Evolutionary conservation across 1,284 basidiomycete species (phyloP).

Genomic region (Serendipita sp.): DNA sequence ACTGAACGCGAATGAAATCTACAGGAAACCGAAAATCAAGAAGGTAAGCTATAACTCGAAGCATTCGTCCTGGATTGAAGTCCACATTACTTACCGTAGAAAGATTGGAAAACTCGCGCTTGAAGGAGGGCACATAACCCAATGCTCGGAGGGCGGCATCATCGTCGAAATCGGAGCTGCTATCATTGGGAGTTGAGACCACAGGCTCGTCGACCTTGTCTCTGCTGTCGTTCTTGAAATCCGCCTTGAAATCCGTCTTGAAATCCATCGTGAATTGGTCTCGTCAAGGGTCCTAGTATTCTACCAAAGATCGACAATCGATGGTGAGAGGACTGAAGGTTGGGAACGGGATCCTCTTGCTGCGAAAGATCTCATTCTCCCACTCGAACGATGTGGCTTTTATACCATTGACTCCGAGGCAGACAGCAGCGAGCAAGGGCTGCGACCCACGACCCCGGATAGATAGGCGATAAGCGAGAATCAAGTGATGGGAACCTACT

Average conservation of each 20-base stretch:
- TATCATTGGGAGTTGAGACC: neutral
- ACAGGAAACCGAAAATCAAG: slow-evolving; percentile 1
- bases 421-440: too few relatives aligned
- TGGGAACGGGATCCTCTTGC: neutral
- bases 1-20: slow-evolving; percentile 67
- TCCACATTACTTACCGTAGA: slow-evolving; percentile 38
- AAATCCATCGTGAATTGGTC: neutral
- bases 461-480: too few relatives aligned
- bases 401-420: too few relatives aligned
- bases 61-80: neutral
- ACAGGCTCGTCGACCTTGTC: neutral
- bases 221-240: neutral
- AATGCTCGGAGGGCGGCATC: slow-evolving; percentile 51
- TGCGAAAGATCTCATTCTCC: too few relatives aligned
- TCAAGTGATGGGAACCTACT: too few relatives aligned
- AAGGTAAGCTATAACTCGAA: neutral
- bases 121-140: slow-evolving; percentile 67
- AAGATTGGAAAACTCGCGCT: slow-evolving; percentile 67
- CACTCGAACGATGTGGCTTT: too few relatives aligned
- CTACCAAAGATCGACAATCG: neutral
- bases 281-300: neutral
- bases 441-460: too few relatives aligned
- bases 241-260: neutral
- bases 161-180: slow-evolving; percentile 28
- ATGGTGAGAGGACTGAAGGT: neutral